These are phyloP conservation scores for Primulina tabacum DNA, from an alignment of 257 asterid species.

Conservation along the genomic window DNA sequence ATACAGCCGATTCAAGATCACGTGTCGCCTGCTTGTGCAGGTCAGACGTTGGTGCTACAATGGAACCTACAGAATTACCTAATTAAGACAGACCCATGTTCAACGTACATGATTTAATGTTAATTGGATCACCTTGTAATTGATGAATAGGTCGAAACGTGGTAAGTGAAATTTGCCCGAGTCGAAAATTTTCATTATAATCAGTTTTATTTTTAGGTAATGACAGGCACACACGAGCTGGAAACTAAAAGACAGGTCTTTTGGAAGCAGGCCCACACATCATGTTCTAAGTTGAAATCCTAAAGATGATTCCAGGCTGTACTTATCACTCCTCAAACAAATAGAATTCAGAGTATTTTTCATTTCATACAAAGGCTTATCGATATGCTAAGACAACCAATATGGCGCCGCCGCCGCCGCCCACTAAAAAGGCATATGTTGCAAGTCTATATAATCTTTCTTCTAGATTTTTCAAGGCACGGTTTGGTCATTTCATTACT, in stretches of 20 bases:
- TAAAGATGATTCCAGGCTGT: conserved; percentile 40
- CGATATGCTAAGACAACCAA: conserved; percentile 32
- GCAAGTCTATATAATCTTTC: conserved; percentile 14
- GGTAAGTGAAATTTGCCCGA: too few species aligned
- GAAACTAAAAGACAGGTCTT: conserved; percentile 31
- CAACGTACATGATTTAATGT: neutral
- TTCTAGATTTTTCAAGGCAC: conserved; percentile 24
- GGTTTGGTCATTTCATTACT: conserved; percentile 28
- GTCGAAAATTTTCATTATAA: conserved; percentile 6
- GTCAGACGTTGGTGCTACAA: conserved; percentile 48
- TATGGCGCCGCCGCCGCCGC: conserved; percentile 38
- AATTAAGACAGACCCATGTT: neutral
- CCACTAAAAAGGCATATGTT: conserved; percentile 24
- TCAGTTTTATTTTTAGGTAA: conserved; percentile 9
- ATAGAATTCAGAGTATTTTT: conserved; percentile 33
- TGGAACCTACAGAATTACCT: neutral
- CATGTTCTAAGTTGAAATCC: conserved; percentile 39
- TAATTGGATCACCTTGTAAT: neutral
- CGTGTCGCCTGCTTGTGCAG: conserved; percentile 90
- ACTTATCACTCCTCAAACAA: conserved; percentile 22
- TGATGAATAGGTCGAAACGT: neutral
- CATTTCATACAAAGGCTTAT: conserved; percentile 27
- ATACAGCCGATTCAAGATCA: conserved; percentile 90
- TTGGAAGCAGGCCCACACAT: conserved; percentile 43
- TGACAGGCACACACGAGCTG: conserved; percentile 26